These are phyloP conservation scores for Fallopia convolvulus DNA, from an alignment of 148 eudicot species.

Conservation along the genomic window DNA sequence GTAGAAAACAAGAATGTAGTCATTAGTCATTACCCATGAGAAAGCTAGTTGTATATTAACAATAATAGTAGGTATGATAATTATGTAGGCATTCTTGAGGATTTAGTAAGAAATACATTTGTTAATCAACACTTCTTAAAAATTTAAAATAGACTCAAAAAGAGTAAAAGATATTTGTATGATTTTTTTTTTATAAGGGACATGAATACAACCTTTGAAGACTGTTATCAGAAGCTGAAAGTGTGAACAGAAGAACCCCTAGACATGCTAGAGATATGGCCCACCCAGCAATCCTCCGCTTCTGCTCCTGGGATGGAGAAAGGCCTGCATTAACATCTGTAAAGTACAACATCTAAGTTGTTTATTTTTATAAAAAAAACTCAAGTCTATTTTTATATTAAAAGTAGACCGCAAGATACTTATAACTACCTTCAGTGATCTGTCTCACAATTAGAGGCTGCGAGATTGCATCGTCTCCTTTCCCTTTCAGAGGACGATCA, in stretches of 20 bases:
- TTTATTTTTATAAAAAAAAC: no score
- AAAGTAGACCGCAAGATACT: neutral
- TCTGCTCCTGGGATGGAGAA: neutral
- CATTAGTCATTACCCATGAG: neutral
- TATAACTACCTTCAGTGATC: conserved; percentile 27
- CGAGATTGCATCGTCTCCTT: conserved; percentile 4
- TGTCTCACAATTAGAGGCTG: conserved; percentile 28
- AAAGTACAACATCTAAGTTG: neutral
- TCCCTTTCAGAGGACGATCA: conserved; percentile 21
- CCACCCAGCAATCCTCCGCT: conserved; percentile 9
- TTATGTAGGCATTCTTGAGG: no score
- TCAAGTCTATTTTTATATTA: neutral
- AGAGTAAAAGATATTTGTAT: neutral
- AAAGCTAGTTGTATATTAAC: neutral
- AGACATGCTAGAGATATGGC: neutral
- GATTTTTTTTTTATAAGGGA: neutral
- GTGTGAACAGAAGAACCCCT: conserved; percentile 11
- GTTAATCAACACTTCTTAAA: no score
- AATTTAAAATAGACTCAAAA: neutral
- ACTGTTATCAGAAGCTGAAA: conserved; percentile 2
- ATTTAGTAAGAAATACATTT: no score
- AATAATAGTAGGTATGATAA: no score
- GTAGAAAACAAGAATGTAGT: neutral
- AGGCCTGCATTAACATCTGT: neutral
- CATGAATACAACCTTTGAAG: neutral